Conservation (phyloP, 1,284 basidiomycete species). For the Thelephora terrestris region DNA sequence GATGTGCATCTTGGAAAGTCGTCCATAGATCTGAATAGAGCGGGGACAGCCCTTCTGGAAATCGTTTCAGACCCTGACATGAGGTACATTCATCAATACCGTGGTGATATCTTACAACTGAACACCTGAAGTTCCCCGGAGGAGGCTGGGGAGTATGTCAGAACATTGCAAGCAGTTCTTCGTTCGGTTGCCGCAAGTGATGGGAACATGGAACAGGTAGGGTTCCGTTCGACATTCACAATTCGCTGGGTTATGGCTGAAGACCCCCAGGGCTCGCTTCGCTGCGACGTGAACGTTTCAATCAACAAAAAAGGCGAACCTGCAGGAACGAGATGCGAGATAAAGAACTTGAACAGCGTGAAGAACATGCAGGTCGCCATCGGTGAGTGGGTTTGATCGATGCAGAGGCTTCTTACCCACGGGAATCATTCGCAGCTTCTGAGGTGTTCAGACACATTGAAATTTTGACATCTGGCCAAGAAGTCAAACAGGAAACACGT, state of each 20-base stretch:
- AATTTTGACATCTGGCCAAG: constrained; percentile 37
- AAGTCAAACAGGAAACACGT: constrained; percentile 79
- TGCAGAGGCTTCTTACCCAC: constrained; percentile 3
- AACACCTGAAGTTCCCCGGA: constrained; percentile 60
- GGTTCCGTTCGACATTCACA: constrained; percentile 7
- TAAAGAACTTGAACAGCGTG: constrained; percentile 95
- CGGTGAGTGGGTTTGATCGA: constrained; percentile 36
- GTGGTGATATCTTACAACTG: neutral
- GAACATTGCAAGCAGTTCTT: constrained; percentile 74
- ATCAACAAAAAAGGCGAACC: constrained; percentile 57
- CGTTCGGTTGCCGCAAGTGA: constrained; percentile 83
- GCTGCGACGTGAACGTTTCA: constrained; percentile 96
- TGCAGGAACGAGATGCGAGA: constrained; percentile 85
- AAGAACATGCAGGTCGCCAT: constrained; percentile 84
- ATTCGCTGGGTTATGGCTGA: neutral
- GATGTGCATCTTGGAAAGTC: constrained; percentile 45
- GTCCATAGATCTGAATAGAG: constrained; percentile 84
- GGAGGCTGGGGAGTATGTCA: constrained; percentile 86
- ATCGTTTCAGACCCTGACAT: constrained; percentile 95
- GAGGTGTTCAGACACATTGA: constrained; percentile 68
- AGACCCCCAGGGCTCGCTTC: constrained; percentile 67
- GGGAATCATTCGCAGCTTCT: constrained; percentile 29
- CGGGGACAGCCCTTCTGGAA: constrained; percentile 87
- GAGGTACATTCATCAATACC: constrained; percentile 35
- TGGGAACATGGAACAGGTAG: constrained; percentile 95